Evolutionary conservation across 2,329 filamentous ascomycete species (phyloP), one percentile per base, ranked within the genome.

Genomic region (Thielaviopsis musarum): DNA sequence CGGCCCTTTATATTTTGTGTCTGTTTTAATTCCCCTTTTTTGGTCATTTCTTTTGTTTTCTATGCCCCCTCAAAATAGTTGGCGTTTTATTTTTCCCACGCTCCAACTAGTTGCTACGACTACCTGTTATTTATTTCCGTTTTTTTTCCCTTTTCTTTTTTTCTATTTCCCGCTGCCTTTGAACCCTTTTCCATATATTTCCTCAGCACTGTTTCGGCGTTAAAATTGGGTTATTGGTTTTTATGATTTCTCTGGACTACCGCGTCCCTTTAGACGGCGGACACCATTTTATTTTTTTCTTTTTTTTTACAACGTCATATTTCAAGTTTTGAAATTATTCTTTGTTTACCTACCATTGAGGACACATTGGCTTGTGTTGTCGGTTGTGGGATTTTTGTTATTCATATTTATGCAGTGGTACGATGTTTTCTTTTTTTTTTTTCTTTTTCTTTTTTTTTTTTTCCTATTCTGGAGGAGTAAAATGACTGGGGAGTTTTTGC

Each of bases 131-230:
- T 53, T 51, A 24, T 54, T 41, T 24, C 52, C 24, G 7, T 38
- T 52, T 56, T 48, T 34, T 28, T 17, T 22, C 21, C 51, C n/a
- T 60, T 53, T 49, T 30, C 48, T 58, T 17, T 56, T 28, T 58
- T 56, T 57, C 7, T 19, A 30, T 49, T 57, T 38, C 13, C n/a
- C 28, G 38, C 19, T 57, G 56, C 52, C 30, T 53, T 59, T 59
- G 10, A 52, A 54, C 26, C 26, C 26, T 54, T 58, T 58, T 15
- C 19, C 49, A 52, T 52, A 52, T 22, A 24, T 55, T 48, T 52
- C 10, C 49, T 61, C 26, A 57, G 59, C 55, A 60, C 58, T 60
- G 28, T 60, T 52, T 60, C 41, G 58, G 58, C 58, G 58, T 60
- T 59, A 59, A 21, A 53, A 24, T 54, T 21, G 57, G 52, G 57